These are phyloP conservation scores for Globisporangium middletonii DNA, from an alignment of 352 stramenopile species.

Conservation along the genomic window DNA sequence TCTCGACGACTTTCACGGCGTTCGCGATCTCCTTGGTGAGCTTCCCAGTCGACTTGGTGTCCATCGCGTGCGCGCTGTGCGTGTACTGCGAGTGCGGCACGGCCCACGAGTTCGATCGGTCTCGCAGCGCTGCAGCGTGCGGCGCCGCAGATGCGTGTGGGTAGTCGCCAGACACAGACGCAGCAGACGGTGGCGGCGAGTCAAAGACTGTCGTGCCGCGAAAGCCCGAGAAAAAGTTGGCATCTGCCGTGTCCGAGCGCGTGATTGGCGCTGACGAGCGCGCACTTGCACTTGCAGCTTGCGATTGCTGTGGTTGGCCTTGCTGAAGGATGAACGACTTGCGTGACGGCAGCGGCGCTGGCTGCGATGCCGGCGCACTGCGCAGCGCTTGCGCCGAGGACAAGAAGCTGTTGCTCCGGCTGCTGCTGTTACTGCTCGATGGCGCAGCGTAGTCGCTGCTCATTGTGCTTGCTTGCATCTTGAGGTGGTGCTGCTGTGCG, in stretches of 20 bases:
- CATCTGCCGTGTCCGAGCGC: constrained; percentile 38
- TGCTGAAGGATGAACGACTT: constrained; percentile 49
- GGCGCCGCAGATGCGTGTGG: constrained; percentile 9
- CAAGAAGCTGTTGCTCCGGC: constrained; percentile 13
- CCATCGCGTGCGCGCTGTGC: constrained; percentile 38
- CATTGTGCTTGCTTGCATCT: constrained; percentile 3
- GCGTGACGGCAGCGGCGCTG: constrained; percentile 28
- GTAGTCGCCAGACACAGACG: constrained; percentile 5
- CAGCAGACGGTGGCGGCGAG: constrained; percentile 7
- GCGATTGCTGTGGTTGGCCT: constrained; percentile 18
- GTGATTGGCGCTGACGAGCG: constrained; percentile 8
- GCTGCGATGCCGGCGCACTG: constrained; percentile 13
- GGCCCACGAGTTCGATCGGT: constrained; percentile 55
- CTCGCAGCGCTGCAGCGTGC: constrained; percentile 30
- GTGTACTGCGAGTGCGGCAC: constrained; percentile 24
- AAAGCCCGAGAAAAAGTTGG: constrained; percentile 20
- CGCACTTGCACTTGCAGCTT: constrained; percentile 4
- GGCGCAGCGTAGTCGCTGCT: background rate
- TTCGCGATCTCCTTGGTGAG: constrained; percentile 61
- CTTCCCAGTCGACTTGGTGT: constrained; percentile 44
- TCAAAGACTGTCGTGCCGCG: constrained; percentile 12
- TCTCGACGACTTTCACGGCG: constrained; percentile 59
- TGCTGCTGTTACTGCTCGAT: constrained; percentile 2
- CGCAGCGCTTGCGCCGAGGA: constrained; percentile 10
- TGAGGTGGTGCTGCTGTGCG: background rate